Evolutionary conservation across 768 basidiomycete species (phyloP).

Genomic region (Boletus reticuloceps): DNA sequence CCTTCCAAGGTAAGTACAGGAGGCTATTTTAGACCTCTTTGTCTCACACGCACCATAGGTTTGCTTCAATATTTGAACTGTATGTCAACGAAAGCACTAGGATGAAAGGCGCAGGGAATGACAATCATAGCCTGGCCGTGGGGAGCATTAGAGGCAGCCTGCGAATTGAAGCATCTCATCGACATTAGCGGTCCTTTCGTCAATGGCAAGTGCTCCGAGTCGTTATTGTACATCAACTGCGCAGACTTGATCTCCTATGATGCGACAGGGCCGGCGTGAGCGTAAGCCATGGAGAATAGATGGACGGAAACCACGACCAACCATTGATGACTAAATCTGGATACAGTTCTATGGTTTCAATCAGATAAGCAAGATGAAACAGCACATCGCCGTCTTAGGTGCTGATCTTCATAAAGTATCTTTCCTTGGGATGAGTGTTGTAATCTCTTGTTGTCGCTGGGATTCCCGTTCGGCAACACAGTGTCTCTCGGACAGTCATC

Average conservation of each 20-base stretch:
- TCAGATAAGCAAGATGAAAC: background rate
- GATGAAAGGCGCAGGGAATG: background rate
- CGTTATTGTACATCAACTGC: no score
- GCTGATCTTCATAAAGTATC: conserved; percentile 68
- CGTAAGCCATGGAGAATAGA: no score
- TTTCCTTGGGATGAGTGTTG: conserved; percentile 55
- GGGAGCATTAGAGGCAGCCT: no score
- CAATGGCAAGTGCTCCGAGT: no score
- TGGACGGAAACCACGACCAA: conserved; percentile 32
- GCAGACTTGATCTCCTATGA: no score
- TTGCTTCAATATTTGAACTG: background rate
- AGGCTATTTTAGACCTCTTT: background rate
- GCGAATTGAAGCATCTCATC: no score
- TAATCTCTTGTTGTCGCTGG: conserved; percentile 56
- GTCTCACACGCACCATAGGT: background rate
- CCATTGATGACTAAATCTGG: no score
- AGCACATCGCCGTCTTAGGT: conserved; percentile 64
- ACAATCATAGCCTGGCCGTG: conserved; percentile 47
- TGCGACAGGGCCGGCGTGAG: no score
- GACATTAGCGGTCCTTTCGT: conserved; percentile 65
- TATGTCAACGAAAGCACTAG: background rate
- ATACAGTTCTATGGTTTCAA: no score
- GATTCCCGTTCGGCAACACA: conserved; percentile 73
- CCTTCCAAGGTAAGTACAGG: background rate
- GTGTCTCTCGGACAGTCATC: conserved; percentile 76